Evolutionary conservation across 371 early-diverging fungal genomes (phyloP).

Genomic region (Mucor racemosus): DNA sequence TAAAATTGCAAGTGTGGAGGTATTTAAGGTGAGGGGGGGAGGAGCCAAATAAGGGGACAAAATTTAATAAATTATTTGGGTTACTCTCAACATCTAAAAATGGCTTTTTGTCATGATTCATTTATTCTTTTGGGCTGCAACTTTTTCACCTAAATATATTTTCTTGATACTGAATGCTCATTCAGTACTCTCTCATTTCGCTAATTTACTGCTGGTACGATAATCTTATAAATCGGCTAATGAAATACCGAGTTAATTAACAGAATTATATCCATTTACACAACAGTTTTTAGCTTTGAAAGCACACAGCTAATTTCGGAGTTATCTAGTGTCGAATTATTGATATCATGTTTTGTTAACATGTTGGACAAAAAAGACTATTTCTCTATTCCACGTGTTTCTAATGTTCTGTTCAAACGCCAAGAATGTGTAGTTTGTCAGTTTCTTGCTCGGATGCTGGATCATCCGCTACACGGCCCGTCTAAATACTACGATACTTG

Average conservation of each 20-base stretch:
- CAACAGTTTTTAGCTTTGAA: not conserved
- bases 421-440: not conserved
- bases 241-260: slow-evolving; percentile 1
- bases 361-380: slow-evolving; percentile 2
- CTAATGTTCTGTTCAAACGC: not conserved
- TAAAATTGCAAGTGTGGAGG: slow-evolving; percentile 7
- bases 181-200: not conserved
- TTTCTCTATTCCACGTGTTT: slow-evolving; percentile 8
- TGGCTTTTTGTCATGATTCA: not conserved
- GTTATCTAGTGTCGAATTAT: not conserved
- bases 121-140: slow-evolving; percentile 7
- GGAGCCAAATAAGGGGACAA: slow-evolving; percentile 6
- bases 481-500: not conserved
- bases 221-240: not conserved
- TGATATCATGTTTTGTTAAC: not conserved
- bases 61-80: slow-evolving; percentile 1
- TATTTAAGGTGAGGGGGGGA: not conserved
- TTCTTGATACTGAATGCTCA: not conserved
- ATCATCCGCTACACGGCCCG: not conserved
- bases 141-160: no score
- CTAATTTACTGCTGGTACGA: no score
- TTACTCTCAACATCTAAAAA: slow-evolving; percentile 1
- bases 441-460: not conserved
- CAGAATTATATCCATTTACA: not conserved
- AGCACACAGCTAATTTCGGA: not conserved